Base-by-base conservation (phyloP, 202 grass and related monocot genomes). In the Digitaria exilis region DNA sequence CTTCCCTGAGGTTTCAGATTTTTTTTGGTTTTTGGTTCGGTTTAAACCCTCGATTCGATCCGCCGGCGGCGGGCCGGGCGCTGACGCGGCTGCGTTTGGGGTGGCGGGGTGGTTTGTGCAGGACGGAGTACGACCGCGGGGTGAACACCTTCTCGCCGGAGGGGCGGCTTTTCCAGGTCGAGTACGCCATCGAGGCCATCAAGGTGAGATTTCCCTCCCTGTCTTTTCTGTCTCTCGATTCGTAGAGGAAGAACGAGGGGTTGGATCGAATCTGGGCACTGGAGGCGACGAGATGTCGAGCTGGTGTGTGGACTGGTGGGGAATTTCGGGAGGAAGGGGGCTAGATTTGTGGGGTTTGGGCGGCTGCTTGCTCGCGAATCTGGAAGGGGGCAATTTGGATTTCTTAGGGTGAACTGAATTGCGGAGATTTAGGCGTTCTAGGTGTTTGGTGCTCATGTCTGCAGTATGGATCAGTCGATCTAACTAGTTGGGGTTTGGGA, bases 181-280 rank as follows among this genome's bases (percentile, higher is more conserved):
- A 97, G 82, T 97, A 97, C 79, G 94, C 94, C 89, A 97, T 97
- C 71, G 94, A 97, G 87, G 89, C 92, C 55, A 97, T 94, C 84
- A 94, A 97, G 95, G 91, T 97, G 65, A 69, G 79, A 19, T 30
- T 30, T 52, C 17, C 51, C 6, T 2, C 30, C 1, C 18, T 18
- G 28, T 18, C 1, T 11, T 3, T 31, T 9, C 15, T 26, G 24
- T 3, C 16, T 29, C 49, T 21, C 48, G n/a, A 1, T 9, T 51
- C 62, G 28, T 54, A 28, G 45, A n/a, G 41, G 30, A 0, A 67
- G 28, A 28, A 19, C 19, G 35, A 0, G 30, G 30, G 24, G 14
- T 2, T 46, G 60, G 12, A 25, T 24, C 48, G 41, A 67, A 69
- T 60, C 26, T 22, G 19, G 2, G 2, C 61, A 0, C 24, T 6